Conservation (phyloP, 225 moss, liverwort and hornwort genomes). For the Pseudisothecium myosuroides region DNA sequence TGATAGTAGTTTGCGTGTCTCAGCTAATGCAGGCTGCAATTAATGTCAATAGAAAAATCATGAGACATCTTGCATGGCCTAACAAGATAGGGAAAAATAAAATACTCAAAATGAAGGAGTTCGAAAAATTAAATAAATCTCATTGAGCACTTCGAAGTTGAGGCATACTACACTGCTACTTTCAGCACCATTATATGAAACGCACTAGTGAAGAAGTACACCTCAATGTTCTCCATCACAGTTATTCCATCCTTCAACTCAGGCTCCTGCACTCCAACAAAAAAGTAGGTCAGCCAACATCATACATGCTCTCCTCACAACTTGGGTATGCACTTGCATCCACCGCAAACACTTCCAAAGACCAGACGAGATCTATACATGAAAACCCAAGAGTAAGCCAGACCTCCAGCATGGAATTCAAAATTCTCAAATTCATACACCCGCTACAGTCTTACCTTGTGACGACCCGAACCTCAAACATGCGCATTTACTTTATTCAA, state of each 20-base stretch:
- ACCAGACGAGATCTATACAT: background rate
- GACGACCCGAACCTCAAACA: background rate
- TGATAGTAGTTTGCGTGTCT: conserved; percentile 62
- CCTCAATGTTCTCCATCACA: conserved; percentile 96
- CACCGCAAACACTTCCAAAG: background rate
- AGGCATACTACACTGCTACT: background rate
- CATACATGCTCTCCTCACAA: background rate
- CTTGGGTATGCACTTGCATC: background rate
- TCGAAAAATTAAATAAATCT: background rate
- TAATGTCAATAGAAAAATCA: background rate
- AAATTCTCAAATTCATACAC: background rate
- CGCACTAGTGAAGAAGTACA: background rate
- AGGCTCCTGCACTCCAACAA: conserved; percentile 54
- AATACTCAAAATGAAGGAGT: background rate
- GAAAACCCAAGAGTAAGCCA: background rate
- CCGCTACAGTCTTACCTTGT: background rate
- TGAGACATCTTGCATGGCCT: background rate
- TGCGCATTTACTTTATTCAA: background rate
- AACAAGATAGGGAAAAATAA: background rate
- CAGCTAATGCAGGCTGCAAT: conserved; percentile 69
- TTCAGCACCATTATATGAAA: background rate
- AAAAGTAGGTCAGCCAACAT: background rate
- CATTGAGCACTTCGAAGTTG: background rate
- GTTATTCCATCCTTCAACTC: conserved; percentile 71
- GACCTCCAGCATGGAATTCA: background rate